Conservation (phyloP, 2,329 filamentous ascomycete genomes). For the Fusarium sp. region DNA sequence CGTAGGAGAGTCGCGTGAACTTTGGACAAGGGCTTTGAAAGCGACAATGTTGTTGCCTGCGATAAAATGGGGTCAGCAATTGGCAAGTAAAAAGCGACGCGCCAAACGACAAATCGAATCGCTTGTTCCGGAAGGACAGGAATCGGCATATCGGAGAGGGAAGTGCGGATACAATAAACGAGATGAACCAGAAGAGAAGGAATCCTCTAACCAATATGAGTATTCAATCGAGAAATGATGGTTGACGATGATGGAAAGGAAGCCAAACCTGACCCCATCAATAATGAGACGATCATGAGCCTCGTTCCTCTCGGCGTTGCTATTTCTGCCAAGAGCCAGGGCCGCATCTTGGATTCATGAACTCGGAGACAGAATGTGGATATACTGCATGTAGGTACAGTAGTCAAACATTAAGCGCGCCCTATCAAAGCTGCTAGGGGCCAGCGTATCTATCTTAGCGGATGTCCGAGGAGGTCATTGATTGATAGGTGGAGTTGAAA, state of each 20-base stretch:
- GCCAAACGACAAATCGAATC: conserved; percentile 7
- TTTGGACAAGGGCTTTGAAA: conserved; percentile 31
- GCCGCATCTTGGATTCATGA: conserved; percentile 6
- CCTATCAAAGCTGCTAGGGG: conserved; percentile 14
- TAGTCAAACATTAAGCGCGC: conserved; percentile 25
- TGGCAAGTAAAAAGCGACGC: conserved; percentile 16
- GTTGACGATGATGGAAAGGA: conserved; percentile 23
- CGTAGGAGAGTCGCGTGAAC: conserved; percentile 40
- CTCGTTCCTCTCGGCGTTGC: conserved; percentile 13
- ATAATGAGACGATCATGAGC: conserved; percentile 20
- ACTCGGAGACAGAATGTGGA: conserved; percentile 21
- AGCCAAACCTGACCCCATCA: conserved; percentile 27
- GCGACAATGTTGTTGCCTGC: conserved; percentile 41
- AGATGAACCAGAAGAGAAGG: conserved; percentile 6
- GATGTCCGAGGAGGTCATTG: conserved; percentile 18
- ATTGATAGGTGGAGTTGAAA: conserved; percentile 27
- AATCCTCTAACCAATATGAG: not conserved
- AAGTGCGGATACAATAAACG: not conserved
- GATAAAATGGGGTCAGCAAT: conserved; percentile 32
- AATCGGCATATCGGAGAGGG: conserved; percentile 1
- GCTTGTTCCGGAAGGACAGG: not conserved
- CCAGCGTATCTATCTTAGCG: not conserved
- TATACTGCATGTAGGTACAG: not conserved
- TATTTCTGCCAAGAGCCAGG: conserved; percentile 28
- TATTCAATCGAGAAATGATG: not conserved